Conservation (phyloP, 116 monocot species). For the Trichopus zeylanicus region DNA sequence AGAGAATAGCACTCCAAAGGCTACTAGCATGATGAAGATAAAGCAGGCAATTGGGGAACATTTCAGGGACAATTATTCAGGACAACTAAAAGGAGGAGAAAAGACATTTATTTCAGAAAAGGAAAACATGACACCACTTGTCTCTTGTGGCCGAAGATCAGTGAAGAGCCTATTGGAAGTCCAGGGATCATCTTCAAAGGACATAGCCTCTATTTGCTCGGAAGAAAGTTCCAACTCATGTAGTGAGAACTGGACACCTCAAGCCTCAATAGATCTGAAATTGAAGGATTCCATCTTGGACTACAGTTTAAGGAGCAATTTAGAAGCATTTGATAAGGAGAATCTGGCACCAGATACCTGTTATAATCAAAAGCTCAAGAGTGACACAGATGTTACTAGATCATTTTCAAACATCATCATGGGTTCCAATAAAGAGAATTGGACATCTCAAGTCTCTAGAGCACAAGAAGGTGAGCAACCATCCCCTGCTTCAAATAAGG, state of each 20-base stretch:
- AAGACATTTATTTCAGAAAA: slow-evolving; percentile 14
- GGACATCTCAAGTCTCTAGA: neutral
- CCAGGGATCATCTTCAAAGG: slow-evolving; percentile 3
- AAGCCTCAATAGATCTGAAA: too few relatives aligned
- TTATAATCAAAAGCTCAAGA: too few relatives aligned
- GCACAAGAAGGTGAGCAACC: slow-evolving; percentile 1
- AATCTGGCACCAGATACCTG: slow-evolving; percentile 12
- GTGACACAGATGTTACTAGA: too few relatives aligned
- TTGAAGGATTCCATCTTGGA: too few relatives aligned
- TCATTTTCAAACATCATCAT: too few relatives aligned
- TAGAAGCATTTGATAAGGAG: slow-evolving; percentile 4
- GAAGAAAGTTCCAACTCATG: neutral
- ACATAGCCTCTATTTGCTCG: neutral
- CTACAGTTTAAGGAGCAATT: neutral
- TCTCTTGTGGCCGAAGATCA: neutral
- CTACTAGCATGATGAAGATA: too few relatives aligned
- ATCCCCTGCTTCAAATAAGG: slow-evolving; percentile 29
- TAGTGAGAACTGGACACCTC: slow-evolving; percentile 12
- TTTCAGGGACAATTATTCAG: too few relatives aligned
- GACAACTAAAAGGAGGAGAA: too few relatives aligned
- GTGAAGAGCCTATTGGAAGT: neutral
- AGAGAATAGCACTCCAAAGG: slow-evolving; percentile 13
- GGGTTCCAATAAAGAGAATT: slow-evolving; percentile 16
- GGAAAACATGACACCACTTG: slow-evolving; percentile 24
- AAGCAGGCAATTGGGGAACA: too few relatives aligned